A percentile compares a stretch with the other conserved stretches of the same genome.
These are phyloP conservation scores for Eucalyptus caleyi DNA, from an alignment of 345 rosid genomes.

Conservation along the genomic window DNA sequence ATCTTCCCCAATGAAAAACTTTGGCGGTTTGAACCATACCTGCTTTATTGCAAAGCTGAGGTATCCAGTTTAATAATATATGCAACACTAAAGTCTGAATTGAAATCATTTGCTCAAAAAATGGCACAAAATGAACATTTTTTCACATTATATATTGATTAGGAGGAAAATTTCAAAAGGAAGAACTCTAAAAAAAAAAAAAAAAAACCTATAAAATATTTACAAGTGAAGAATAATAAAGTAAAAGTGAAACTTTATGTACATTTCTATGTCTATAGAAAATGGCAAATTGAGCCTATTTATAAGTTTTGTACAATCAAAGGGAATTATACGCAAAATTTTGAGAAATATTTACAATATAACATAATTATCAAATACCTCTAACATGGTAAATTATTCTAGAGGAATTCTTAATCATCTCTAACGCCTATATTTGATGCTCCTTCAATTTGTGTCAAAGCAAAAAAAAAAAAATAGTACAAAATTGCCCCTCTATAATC, in stretches of 20 bases:
- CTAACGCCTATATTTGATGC: background rate
- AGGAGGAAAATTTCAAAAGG: background rate
- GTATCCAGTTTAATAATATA: background rate
- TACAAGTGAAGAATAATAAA: background rate
- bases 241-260: too few relatives aligned
- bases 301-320: background rate
- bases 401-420: background rate
- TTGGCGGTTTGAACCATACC: background rate
- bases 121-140: background rate
- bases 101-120: background rate
- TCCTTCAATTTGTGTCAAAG: background rate
- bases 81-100: background rate
- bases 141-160: background rate
- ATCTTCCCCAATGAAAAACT: background rate
- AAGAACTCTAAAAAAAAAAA: background rate
- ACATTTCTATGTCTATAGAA: background rate
- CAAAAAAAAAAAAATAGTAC: too few relatives aligned
- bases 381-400: too few relatives aligned
- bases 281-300: background rate
- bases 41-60: background rate
- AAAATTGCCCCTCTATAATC: background rate
- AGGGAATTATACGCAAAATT: background rate
- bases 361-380: too few relatives aligned
- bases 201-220: too few relatives aligned
- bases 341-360: too few relatives aligned